phyloP scores from a whole-genome alignment of 2,329 filamentous ascomycete species.

The Triangularia verruculosa region DNA sequence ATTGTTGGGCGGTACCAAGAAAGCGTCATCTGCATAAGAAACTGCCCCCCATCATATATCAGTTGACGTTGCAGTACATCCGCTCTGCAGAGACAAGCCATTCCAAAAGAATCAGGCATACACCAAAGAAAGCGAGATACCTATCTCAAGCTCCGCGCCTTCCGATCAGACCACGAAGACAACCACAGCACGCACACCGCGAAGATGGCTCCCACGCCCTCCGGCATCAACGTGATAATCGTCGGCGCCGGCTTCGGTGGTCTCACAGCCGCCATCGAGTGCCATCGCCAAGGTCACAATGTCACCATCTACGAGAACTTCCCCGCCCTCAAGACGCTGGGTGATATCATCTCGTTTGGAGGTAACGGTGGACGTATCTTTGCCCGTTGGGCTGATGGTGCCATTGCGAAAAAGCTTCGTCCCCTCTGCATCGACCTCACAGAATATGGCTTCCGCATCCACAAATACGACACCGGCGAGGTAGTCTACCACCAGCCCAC shows the following conservation, averaged over 20 bases:
- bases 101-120: background rate
- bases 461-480: constrained; percentile 59
- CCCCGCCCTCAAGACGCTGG: constrained; percentile 54
- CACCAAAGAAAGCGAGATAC: background rate
- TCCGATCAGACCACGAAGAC: background rate
- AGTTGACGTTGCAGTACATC: background rate
- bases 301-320: constrained; percentile 59
- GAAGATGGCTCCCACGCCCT: constrained; percentile 23
- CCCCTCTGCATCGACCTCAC: constrained; percentile 51
- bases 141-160: background rate
- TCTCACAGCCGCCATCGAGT: constrained; percentile 61
- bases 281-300: constrained; percentile 57
- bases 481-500: constrained; percentile 55
- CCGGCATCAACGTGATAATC: constrained; percentile 53
- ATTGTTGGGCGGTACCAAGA: background rate
- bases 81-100: background rate
- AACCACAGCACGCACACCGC: background rate
- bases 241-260: constrained; percentile 58
- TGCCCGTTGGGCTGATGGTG: constrained; percentile 52
- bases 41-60: background rate
- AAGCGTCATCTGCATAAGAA: background rate
- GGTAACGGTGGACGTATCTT: constrained; percentile 61
- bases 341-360: constrained; percentile 62
- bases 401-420: constrained; percentile 46
- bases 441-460: constrained; percentile 57